Base-by-base conservation (phyloP, 768 basidiomycete genomes). In the Mycena amicta region DNA sequence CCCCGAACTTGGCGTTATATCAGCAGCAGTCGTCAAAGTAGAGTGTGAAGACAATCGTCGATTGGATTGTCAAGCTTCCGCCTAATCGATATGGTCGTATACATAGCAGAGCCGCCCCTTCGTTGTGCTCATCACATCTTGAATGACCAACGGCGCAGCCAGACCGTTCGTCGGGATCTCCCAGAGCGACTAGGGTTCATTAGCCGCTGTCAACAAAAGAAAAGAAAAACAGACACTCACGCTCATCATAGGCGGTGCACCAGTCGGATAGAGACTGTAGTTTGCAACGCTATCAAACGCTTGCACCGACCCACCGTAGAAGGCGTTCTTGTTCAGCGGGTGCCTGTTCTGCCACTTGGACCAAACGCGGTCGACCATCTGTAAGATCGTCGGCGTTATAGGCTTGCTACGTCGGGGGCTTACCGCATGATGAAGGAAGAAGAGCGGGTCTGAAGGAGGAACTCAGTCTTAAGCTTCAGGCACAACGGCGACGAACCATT, bases 291-390 rank as follows among this genome's bases (percentile, higher is more conserved):
- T 71, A 30, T 67, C 51, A 23, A 71, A 23, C 27, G 56, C 53
- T 46, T 72, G 66, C 5, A 72, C 67, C 3, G 69, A 66, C 3
- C 74, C 75, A 50, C 75, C 75, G 23, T 61, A 59, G 59, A 67
- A 75, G 27, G 67, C 66, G 47, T 58, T 54, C 52, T 55, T 59
- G 60, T 71, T 75, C 12, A 41, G 50, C 1, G 59, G 27, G 54
- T 71, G 41, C 12, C 54, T 55, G 52, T 57, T 55, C 49, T 76
- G 75, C 74, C 74, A 75, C 50, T 74, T 70, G 50, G 49, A 73
- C 74, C 75, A 76, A 16, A 75, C 53, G 55, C 73, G 73, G 61
- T 75, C 75, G 49, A 76, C 62, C 73, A 74, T 74, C 66, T 66
- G 50, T 37, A 53, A 16, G 33, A n/a, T 3, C 50, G 39, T 45